A percentile compares a stretch with the other conserved stretches of the same genome.
Conservation (phyloP, 352 stramenopile species). For the Phytophthora gonapodyides region DNA sequence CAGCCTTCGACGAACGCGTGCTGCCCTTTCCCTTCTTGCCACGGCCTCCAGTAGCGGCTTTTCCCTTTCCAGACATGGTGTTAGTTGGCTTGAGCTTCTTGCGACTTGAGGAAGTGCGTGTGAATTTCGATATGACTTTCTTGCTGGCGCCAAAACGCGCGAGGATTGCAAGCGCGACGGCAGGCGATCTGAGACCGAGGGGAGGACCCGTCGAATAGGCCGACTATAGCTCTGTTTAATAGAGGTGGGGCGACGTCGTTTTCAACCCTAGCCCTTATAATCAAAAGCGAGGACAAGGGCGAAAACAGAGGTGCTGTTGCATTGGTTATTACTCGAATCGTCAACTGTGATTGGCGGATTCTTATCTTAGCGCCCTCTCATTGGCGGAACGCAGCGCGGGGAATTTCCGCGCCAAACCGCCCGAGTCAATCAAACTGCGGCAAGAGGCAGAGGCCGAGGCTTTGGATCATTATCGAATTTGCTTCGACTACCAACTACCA, state of each 20-base stretch:
- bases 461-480: slow-evolving; percentile 42
- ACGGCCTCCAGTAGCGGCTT: slow-evolving; percentile 69
- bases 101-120: slow-evolving; percentile 31
- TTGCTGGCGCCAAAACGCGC: background rate
- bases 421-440: slow-evolving; percentile 7
- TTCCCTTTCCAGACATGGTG: slow-evolving; percentile 81
- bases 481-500: slow-evolving; percentile 48
- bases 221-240: background rate
- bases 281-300: slow-evolving; percentile 18
- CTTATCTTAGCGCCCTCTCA: background rate
- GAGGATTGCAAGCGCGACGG: slow-evolving; percentile 1
- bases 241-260: slow-evolving; percentile 9
- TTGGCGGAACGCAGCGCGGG: slow-evolving; percentile 27
- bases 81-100: slow-evolving; percentile 26
- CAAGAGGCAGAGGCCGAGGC: background rate
- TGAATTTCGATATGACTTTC: slow-evolving; percentile 37
- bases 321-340: slow-evolving; percentile 24
- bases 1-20: slow-evolving; percentile 88
- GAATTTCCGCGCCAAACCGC: slow-evolving; percentile 21
- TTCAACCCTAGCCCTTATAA: slow-evolving; percentile 5
- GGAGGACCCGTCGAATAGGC: slow-evolving; percentile 3
- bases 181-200: slow-evolving; percentile 13
- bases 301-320: slow-evolving; percentile 1
- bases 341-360: slow-evolving; percentile 25
- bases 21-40: slow-evolving; percentile 73